Conservation (phyloP, 192 early-diverging fungal genomes). For the Thoreauomyces humboldtii region DNA sequence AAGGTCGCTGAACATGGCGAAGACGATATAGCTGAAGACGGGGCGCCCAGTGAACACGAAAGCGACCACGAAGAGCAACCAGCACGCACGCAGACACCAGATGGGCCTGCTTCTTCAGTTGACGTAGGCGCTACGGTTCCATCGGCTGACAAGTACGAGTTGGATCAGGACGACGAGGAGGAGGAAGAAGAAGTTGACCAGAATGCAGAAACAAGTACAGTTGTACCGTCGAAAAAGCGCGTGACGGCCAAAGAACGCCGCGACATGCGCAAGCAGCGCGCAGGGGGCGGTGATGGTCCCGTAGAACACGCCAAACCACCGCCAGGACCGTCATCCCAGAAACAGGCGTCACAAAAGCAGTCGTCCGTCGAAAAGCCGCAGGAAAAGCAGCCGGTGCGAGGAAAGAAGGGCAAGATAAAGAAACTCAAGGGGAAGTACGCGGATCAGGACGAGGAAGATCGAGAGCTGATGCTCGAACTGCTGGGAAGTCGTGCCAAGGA, state of each 20-base stretch:
- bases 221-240: conserved; percentile 29
- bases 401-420: conserved; percentile 84
- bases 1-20: not conserved
- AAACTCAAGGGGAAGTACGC: conserved; percentile 93
- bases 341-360: conserved; percentile 7
- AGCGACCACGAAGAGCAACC: no score
- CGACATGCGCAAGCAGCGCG: conserved; percentile 66
- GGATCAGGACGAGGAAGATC: conserved; percentile 94
- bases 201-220: no score
- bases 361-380: not conserved
- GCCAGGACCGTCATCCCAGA: not conserved
- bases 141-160: conserved; percentile 26
- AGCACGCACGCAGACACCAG: not conserved
- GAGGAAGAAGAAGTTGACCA: conserved; percentile 21
- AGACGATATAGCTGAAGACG: not conserved
- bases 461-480: conserved; percentile 75
- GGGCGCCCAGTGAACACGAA: not conserved
- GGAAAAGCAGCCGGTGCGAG: conserved; percentile 57
- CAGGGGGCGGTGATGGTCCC: conserved; percentile 18
- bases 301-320: not conserved
- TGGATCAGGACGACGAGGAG: conserved; percentile 31
- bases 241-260: conserved; percentile 84
- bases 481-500: conserved; percentile 56
- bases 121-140: conserved; percentile 49
- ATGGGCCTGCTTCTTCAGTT: conserved; percentile 54